A percentile compares a stretch with the other conserved stretches of the same genome.
These are phyloP conservation scores for Tephrocybe sp. DNA, from an alignment of 768 basidiomycete genomes.

Conservation along the genomic window DNA sequence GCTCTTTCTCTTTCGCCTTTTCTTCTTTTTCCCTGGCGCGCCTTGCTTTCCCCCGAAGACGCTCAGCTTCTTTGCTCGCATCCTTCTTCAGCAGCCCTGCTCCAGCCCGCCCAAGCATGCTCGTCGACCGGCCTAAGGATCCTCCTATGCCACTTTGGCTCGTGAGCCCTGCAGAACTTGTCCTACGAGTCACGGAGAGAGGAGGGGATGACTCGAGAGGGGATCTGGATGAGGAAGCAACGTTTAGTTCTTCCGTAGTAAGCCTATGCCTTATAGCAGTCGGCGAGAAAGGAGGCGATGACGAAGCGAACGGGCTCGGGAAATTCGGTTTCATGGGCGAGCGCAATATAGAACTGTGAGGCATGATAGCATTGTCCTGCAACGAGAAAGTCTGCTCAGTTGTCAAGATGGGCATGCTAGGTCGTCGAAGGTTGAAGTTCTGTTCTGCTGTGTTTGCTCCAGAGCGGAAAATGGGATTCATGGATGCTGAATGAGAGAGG, in stretches of 20 bases:
- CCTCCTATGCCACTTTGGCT: conserved; percentile 6
- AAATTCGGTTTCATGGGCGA: conserved; percentile 2
- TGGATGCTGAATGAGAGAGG: conserved; percentile 25
- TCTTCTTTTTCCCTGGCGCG: conserved; percentile 22
- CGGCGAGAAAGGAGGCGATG: conserved; percentile 11
- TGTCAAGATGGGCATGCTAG: conserved; percentile 24
- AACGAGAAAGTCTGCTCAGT: conserved; percentile 8
- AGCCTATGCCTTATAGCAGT: background rate
- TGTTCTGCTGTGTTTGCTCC: conserved; percentile 7
- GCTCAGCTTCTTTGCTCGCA: conserved; percentile 12
- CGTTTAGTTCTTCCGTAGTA: background rate
- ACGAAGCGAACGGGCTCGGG: conserved; percentile 1
- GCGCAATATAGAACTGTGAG: conserved; percentile 4
- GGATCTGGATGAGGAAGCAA: background rate
- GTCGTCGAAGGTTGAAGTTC: conserved; percentile 15
- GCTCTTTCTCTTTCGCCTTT: conserved; percentile 18
- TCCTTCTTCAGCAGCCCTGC: conserved; percentile 15
- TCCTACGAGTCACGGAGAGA: conserved; percentile 12
- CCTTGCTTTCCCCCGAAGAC: conserved; percentile 17
- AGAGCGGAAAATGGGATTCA: conserved; percentile 19
- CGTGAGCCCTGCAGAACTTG: conserved; percentile 17
- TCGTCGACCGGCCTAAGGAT: conserved; percentile 18
- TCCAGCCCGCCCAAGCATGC: conserved; percentile 15
- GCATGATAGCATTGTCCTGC: background rate
- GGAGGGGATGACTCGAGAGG: conserved; percentile 1